Evolutionary conservation across 2,329 filamentous ascomycete genomes (phyloP), one percentile per base, ranked within the genome.

Genomic region (Aspergillus pseudotamarii): DNA sequence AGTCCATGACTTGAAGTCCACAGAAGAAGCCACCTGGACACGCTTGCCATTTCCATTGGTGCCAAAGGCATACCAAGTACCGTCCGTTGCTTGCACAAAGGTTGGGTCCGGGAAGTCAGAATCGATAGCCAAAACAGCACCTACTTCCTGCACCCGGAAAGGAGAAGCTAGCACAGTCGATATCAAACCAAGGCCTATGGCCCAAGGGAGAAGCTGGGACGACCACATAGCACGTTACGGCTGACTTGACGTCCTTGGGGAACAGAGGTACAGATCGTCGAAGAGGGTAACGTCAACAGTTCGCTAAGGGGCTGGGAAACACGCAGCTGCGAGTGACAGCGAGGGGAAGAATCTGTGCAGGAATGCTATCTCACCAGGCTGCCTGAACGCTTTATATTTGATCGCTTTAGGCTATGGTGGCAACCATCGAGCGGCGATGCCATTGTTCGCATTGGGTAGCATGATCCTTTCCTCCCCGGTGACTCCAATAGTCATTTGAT

Each of bases 61-160:
- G 4, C 82, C 85, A 72, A 88, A 89, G 9, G 86, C 83, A 67
- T 88, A 86, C 80, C 83, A 89, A 2, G 75, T 78, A 9, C 80
- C 82, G 65, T 84, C 78, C 4, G 75, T 80, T 6, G 66, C 63
- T 68, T 82, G 73, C 55, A 88, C 69, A 56, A 89, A 79, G 14
- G 80, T 74, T 4, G 79, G 78, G 58, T 81, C 79, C 1, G 79
- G 75, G 59, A 81, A 81, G 46, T 81, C 72, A 26, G 73, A 69
- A 38, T 77, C 68, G 43, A 81, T 70, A 16, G 72, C 75, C 36
- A 74, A 62, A 46, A 63, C 64, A 16, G 69, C 48, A 9, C 69
- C 71, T 34, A 57, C 62, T 8, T 60, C 55, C 53, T 67, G 61
- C 32, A 67, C 70, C 30, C 61, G 36, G 5, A 73, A 32, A 16